Conservation (phyloP, 1,139 yeast genomes). For the Lodderomyces margitis region DNA sequence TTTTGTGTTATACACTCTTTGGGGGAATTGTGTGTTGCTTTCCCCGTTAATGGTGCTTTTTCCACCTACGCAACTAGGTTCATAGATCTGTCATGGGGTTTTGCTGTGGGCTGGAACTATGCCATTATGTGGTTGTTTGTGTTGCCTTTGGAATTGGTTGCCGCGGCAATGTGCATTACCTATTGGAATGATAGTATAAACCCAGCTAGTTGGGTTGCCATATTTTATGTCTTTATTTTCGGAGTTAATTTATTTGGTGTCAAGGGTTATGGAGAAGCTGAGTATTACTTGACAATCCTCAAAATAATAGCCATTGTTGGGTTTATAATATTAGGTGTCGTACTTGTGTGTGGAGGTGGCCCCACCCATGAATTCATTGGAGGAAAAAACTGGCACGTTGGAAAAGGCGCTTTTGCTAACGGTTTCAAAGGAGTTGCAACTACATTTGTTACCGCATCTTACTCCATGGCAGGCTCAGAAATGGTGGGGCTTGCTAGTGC, state of each 20-base stretch:
- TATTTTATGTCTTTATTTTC: constrained; percentile 59
- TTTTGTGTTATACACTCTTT: constrained; percentile 79
- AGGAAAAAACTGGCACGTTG: constrained; percentile 48
- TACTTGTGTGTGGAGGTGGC: constrained; percentile 68
- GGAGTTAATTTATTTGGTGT: constrained; percentile 66
- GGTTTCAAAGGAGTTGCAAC: constrained; percentile 46
- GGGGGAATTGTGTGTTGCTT: constrained; percentile 79
- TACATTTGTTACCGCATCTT: constrained; percentile 43
- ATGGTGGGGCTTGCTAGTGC: constrained; percentile 49
- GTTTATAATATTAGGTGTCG: constrained; percentile 60
- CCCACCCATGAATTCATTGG: constrained; percentile 64
- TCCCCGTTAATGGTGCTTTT: constrained; percentile 80
- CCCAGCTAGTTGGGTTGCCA: constrained; percentile 63
- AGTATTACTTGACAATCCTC: constrained; percentile 56
- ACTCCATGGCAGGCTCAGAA: constrained; percentile 45
- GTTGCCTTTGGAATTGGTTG: constrained; percentile 72
- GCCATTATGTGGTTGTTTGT: constrained; percentile 78
- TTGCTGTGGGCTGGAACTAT: constrained; percentile 79
- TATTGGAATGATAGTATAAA: constrained; percentile 61
- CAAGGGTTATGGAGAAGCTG: constrained; percentile 73
- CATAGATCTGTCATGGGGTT: constrained; percentile 76
- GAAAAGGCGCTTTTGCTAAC: constrained; percentile 53
- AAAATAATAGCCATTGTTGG: constrained; percentile 64
- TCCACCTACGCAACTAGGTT: constrained; percentile 68
- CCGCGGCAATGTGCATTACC: constrained; percentile 68